Evolutionary conservation across 1,284 basidiomycete genomes (phyloP).

Genomic region (Taiwanofungus camphoratus): DNA sequence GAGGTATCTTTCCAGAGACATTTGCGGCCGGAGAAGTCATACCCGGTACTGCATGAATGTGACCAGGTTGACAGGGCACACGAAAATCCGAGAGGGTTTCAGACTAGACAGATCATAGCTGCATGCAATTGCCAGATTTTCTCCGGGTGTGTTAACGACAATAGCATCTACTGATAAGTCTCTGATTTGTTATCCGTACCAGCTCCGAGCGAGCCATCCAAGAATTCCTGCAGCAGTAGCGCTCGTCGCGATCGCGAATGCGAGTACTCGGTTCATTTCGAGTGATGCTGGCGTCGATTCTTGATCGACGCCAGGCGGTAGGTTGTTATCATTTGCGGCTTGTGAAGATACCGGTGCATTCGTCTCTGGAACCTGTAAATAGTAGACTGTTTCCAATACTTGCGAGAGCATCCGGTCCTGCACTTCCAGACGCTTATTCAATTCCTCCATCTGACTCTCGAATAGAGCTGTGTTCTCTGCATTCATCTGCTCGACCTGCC

Average conservation of each 20-base stretch:
- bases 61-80: too few relatives aligned
- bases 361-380: constrained; percentile 11
- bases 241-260: constrained; percentile 15
- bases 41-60: too few relatives aligned
- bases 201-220: constrained; percentile 25
- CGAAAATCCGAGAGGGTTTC: too few relatives aligned
- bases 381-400: constrained; percentile 26
- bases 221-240: constrained; percentile 19
- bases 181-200: constrained; percentile 16
- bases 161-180: not conserved
- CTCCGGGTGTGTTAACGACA: not conserved
- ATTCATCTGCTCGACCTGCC: constrained; percentile 74
- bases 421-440: constrained; percentile 45
- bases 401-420: constrained; percentile 38
- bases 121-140: too few relatives aligned
- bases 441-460: constrained; percentile 33
- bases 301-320: constrained; percentile 3
- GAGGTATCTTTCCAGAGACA: not conserved
- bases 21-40: not conserved
- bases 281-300: constrained; percentile 11
- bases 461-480: constrained; percentile 31
- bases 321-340: constrained; percentile 10
- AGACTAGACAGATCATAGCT: too few relatives aligned
- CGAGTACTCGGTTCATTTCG: constrained; percentile 13
- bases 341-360: constrained; percentile 11